Conservation (phyloP, 2,329 filamentous ascomycete genomes). For the Colletotrichum horii region DNA sequence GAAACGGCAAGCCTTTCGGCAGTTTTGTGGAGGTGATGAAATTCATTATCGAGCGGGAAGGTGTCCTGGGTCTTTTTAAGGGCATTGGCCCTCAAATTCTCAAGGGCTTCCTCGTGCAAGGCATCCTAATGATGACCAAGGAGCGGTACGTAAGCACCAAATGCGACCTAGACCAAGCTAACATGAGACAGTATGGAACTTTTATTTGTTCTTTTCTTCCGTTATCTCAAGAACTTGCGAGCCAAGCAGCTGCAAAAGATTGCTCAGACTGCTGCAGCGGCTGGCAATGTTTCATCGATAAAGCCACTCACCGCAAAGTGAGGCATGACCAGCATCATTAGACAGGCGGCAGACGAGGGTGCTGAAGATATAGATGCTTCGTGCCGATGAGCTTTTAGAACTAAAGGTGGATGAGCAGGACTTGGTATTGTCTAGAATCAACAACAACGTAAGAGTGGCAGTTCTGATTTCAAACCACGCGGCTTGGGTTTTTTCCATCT, state of each 20-base stretch:
- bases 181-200: conserved; percentile 74
- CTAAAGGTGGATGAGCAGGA: background rate
- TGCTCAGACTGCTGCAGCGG: conserved; percentile 64
- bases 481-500: background rate
- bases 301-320: background rate
- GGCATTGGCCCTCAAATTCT: conserved; percentile 92
- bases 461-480: background rate
- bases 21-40: conserved; percentile 93
- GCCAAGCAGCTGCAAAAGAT: conserved; percentile 73
- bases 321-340: background rate
- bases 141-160: conserved; percentile 68
- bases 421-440: background rate
- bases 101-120: conserved; percentile 93
- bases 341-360: background rate
- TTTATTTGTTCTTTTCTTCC: conserved; percentile 83
- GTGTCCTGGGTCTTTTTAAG: conserved; percentile 86
- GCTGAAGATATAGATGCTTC: background rate
- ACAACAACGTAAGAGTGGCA: background rate
- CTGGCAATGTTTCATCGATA: background rate
- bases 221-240: conserved; percentile 76
- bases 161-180: background rate
- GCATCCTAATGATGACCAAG: conserved; percentile 98
- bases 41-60: conserved; percentile 91
- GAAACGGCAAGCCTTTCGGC: conserved; percentile 90
- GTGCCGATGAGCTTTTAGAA: background rate